Base-by-base conservation (phyloP, 805 yeast genomes). In the Maudiozyma serrabonitensis region DNA sequence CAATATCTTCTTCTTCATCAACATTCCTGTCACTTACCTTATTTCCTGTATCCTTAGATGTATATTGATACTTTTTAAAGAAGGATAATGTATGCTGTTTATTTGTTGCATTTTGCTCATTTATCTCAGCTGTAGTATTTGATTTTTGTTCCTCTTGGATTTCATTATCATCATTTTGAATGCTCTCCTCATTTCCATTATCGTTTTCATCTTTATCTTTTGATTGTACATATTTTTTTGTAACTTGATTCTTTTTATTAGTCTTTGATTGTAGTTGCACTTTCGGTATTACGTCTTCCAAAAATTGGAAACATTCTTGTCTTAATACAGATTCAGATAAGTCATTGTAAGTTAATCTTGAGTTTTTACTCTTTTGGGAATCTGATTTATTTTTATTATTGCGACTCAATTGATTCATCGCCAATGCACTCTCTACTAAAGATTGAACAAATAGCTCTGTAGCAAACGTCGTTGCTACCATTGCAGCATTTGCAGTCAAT, bases 391-490 rank as follows among this genome's bases (percentile, higher is more conserved):
- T 32, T 19, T 46, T 46, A 16, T 40, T 41, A 5, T 34, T 26
- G 7, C 41, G 39, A 37, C 44, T 48, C 28, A 56, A 43, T 31
- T 62, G 64, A 12, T 55, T 51, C 44, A 59, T 32, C 0, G 57
- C 47, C 6, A 59, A 28, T 2, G 63, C 57, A 23, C 59, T 60
- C 46, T 62, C 66, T 2, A 60, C 55, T 8, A 63, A 45, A 1
- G 55, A 53, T 31, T 62, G 63, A 1, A 63, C 52, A 44, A 63
- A 62, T 15, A 61, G 46, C 35, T 63, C 66, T 1, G 66, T 61
- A 6, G 66, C 62, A 46, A 62, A 57, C 1, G 66, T 59, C 5
- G 59, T 54, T 6, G 64, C 64, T 15, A 61, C 54, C 18, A 55
- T 55, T 7, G 66, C 67, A 16, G 57, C 44, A 21, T 62, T 58